Evolutionary conservation across 176 grass and related monocot species (phyloP).

Genomic region (Oryza meridionalis): DNA sequence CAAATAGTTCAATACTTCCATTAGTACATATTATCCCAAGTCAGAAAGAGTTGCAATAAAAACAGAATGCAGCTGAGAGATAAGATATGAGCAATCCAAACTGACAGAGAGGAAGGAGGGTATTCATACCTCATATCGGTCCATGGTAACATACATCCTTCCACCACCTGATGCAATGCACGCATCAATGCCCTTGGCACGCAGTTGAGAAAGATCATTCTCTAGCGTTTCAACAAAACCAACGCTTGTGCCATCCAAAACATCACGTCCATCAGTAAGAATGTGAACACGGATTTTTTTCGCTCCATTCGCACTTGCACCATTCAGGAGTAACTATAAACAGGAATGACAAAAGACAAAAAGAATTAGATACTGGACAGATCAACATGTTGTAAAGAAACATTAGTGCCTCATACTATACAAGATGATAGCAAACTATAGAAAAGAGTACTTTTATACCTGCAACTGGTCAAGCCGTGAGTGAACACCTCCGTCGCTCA

Average conservation of each 20-base stretch:
- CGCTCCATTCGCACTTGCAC: slow-evolving; percentile 71
- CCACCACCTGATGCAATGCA: slow-evolving; percentile 91
- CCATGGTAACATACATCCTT: slow-evolving; percentile 99
- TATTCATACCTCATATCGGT: slow-evolving; percentile 90
- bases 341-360: slow-evolving; percentile 21
- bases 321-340: slow-evolving; percentile 91
- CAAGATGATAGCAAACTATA: neutral
- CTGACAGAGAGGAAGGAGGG: neutral
- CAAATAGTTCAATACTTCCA: neutral
- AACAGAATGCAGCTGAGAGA: neutral
- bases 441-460: slow-evolving; percentile 41
- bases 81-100: neutral
- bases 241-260: slow-evolving; percentile 94
- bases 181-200: slow-evolving; percentile 85
- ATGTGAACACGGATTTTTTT: slow-evolving; percentile 98
- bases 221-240: slow-evolving; percentile 93
- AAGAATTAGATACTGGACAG: neutral
- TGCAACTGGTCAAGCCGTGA: slow-evolving; percentile 95
- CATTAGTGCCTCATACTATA: neutral
- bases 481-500: slow-evolving; percentile 98
- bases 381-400: neutral
- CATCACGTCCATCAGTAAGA: slow-evolving; percentile 97
- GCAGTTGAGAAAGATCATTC: slow-evolving; percentile 71
- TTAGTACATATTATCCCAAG: neutral
- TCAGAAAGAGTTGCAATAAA: neutral